These are phyloP conservation scores for Microthlaspi erraticum DNA, from an alignment of 345 rosid species.

Conservation along the genomic window DNA sequence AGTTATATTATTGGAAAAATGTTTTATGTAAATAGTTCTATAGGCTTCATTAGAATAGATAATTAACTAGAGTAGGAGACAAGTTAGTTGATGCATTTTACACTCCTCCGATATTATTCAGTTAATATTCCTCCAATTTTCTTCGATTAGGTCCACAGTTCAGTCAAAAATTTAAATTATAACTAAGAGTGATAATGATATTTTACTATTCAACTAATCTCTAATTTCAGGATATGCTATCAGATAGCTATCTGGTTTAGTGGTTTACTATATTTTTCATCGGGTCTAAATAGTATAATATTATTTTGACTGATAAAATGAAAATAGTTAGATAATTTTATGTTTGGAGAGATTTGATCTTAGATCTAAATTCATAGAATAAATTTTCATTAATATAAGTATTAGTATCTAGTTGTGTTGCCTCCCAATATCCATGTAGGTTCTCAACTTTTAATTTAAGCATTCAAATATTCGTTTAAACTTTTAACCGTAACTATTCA, in stretches of 20 bases:
- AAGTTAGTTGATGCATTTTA: background rate
- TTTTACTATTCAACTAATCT: no score
- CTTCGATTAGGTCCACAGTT: background rate
- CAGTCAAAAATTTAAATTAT: background rate
- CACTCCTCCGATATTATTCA: background rate
- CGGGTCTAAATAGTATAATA: no score
- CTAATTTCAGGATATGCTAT: no score
- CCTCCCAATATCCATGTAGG: background rate
- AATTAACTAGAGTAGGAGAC: background rate
- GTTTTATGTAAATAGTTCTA: background rate
- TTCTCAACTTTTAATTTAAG: background rate
- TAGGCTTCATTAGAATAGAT: conserved; percentile 1
- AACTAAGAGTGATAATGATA: no score
- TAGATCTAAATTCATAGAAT: no score
- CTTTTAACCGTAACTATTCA: background rate
- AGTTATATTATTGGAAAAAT: background rate
- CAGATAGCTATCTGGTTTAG: no score
- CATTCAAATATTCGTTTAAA: background rate
- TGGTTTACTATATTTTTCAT: no score
- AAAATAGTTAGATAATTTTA: no score
- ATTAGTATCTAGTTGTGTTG: background rate
- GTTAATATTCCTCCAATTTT: background rate
- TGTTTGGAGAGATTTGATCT: no score
- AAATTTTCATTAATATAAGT: no score
- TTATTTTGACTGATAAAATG: no score